Conservation (phyloP, 352 stramenopile genomes). For the Phytophthora idaei region DNA sequence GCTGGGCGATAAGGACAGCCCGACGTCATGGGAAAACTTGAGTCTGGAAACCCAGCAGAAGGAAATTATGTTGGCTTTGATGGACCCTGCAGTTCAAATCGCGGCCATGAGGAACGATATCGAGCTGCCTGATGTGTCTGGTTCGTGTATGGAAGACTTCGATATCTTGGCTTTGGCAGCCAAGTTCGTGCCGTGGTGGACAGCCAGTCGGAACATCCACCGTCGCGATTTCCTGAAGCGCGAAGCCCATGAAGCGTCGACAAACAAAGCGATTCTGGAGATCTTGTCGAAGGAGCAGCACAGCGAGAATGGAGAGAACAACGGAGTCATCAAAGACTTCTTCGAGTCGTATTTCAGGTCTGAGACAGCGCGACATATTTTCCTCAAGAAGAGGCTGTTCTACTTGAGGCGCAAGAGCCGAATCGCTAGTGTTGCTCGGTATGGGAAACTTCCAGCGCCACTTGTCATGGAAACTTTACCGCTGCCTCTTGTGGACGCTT, state of each 20-base stretch:
- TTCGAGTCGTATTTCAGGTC: slow-evolving; percentile 57
- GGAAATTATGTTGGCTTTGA: slow-evolving; percentile 59
- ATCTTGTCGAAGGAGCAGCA: slow-evolving; percentile 41
- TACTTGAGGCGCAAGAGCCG: slow-evolving; percentile 47
- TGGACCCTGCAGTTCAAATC: slow-evolving; percentile 63
- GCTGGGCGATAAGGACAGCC: slow-evolving; percentile 35
- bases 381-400: slow-evolving; percentile 60
- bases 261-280: slow-evolving; percentile 40
- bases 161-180: slow-evolving; percentile 54
- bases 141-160: slow-evolving; percentile 42
- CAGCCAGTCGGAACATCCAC: slow-evolving; percentile 46
- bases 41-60: slow-evolving; percentile 46
- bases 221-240: slow-evolving; percentile 57
- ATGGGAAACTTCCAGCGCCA: slow-evolving; percentile 51
- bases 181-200: slow-evolving; percentile 71
- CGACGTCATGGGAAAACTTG: slow-evolving; percentile 48
- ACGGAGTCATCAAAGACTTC: slow-evolving; percentile 37
- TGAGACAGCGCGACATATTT: slow-evolving; percentile 40
- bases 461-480: slow-evolving; percentile 53
- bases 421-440: slow-evolving; percentile 45
- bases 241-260: slow-evolving; percentile 52
- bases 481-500: slow-evolving; percentile 33
- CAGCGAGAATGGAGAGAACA: slow-evolving; percentile 8
- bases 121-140: slow-evolving; percentile 57
- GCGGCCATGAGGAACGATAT: slow-evolving; percentile 62